Evolutionary conservation across 306 rosid species (phyloP), one percentile per base, ranked within the genome.

Genomic region (Echinosophora koreensis): DNA sequence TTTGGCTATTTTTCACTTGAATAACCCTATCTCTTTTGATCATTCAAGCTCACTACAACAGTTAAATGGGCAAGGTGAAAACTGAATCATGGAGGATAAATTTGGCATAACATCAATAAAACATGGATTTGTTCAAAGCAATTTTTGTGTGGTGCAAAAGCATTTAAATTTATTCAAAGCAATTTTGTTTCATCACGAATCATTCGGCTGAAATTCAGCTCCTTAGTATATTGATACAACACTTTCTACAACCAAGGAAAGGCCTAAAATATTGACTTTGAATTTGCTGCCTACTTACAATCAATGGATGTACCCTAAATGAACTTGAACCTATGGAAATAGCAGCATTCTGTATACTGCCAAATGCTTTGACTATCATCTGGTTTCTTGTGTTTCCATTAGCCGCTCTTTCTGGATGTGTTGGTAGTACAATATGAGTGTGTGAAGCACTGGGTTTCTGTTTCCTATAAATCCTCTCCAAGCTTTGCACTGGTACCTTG

Each of bases 171-270:
- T 22, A 22, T 22, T 22, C 22, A 22, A 22, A 22, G 22, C 22
- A 22, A 22, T 44, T 44, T 44, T 44, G 50, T 74, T 56, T 71
- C 75, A 14, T 69, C 71, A 38, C n/a, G 6, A n/a, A 44, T 50
- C 60, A 63, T 44, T 32, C 30, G 63, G 37, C 44, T 66, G 61
- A 76, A 66, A 73, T 64, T 80, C 69, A 46, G 50, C 64, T 74
- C 84, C 83, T 82, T 77, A 89, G 63, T 56, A 79, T 74, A 90
- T 87, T 41, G 87, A 80, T 82, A 89, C 84, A 83, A 79, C 64
- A 80, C 11, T 3, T 44, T 44, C 77, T 81, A 66, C 91, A 83
- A 72, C 87, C 61, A 77, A 80, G 81, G 71, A 52, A 77, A 49
- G 87, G 88, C 83, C 85, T 79, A 59, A 86, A 80, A 70, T 83